Conservation (phyloP, 768 basidiomycete genomes). For the Leccinum variicolor region DNA sequence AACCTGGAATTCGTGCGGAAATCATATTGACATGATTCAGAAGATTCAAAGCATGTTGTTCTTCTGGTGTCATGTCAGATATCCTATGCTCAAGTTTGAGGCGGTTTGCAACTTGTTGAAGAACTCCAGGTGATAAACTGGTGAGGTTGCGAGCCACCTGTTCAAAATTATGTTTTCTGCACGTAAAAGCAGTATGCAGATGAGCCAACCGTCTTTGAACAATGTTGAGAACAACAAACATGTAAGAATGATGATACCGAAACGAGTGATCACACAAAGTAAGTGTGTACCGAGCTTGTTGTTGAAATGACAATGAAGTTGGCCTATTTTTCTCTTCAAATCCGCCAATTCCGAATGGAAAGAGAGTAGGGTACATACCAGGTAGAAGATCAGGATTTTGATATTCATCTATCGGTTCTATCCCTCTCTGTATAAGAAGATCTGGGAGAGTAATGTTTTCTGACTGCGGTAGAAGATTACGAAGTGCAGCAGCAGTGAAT, state of each 20-base stretch:
- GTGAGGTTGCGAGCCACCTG: too few relatives aligned
- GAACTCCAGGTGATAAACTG: too few relatives aligned
- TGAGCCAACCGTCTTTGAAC: not conserved
- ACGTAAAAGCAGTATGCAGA: not conserved
- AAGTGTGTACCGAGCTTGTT: not conserved
- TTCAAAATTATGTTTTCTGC: not conserved
- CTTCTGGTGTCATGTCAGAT: too few relatives aligned
- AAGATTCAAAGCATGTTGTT: too few relatives aligned
- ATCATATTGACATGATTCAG: too few relatives aligned
- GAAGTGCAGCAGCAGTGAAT: constrained; percentile 25
- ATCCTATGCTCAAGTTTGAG: too few relatives aligned
- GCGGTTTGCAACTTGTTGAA: too few relatives aligned
- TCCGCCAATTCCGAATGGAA: constrained; percentile 29
- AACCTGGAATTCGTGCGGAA: too few relatives aligned
- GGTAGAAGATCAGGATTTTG: constrained; percentile 30
- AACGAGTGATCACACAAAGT: not conserved
- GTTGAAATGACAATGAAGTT: not conserved
- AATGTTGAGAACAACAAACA: not conserved
- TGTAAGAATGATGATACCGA: not conserved
- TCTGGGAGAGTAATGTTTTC: constrained; percentile 13
- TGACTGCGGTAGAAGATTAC: constrained; percentile 12
- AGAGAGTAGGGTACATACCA: constrained; percentile 27
- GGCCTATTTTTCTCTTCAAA: constrained; percentile 23
- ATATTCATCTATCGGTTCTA: constrained; percentile 27
- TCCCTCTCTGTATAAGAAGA: constrained; percentile 19